These are phyloP conservation scores for Ustilago cynodontis DNA, from an alignment of 1,284 basidiomycete species.

Conservation along the genomic window DNA sequence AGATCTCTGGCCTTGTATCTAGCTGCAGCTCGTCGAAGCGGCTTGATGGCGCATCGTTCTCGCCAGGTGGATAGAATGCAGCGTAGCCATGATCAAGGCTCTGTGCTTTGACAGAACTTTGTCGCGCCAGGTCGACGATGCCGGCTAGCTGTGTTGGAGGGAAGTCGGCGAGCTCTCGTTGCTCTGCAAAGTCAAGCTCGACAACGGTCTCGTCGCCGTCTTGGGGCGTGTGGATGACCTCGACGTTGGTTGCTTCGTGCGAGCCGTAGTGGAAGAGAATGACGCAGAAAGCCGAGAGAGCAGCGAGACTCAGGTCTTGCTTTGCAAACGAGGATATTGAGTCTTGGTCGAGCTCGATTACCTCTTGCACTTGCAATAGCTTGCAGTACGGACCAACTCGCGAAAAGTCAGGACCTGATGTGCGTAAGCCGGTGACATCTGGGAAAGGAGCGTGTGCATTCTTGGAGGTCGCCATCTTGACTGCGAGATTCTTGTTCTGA, in stretches of 20 bases:
- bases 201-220: slow-evolving; percentile 22
- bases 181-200: slow-evolving; percentile 43
- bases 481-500: not conserved
- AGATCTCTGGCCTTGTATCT: slow-evolving; percentile 25
- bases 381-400: slow-evolving; percentile 37
- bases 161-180: slow-evolving; percentile 19
- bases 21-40: slow-evolving; percentile 31
- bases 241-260: slow-evolving; percentile 44
- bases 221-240: slow-evolving; percentile 27
- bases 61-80: slow-evolving; percentile 22
- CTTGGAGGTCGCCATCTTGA: slow-evolving; percentile 21
- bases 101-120: not conserved
- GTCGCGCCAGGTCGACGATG: slow-evolving; percentile 16
- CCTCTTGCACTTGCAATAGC: slow-evolving; percentile 21
- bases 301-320: slow-evolving; percentile 26
- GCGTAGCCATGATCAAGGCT: slow-evolving; percentile 42
- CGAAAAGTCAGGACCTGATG: slow-evolving; percentile 48
- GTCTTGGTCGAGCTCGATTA: slow-evolving; percentile 10
- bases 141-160: slow-evolving; percentile 15
- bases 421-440: slow-evolving; percentile 63
- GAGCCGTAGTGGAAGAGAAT: slow-evolving; percentile 49
- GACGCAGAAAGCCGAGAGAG: slow-evolving; percentile 45
- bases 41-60: not conserved
- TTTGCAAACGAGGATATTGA: slow-evolving; percentile 18
- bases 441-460: slow-evolving; percentile 61